phyloP scores from a whole-genome alignment of 2,329 filamentous ascomycete species.

The Torrubiellomyces zombiae region DNA sequence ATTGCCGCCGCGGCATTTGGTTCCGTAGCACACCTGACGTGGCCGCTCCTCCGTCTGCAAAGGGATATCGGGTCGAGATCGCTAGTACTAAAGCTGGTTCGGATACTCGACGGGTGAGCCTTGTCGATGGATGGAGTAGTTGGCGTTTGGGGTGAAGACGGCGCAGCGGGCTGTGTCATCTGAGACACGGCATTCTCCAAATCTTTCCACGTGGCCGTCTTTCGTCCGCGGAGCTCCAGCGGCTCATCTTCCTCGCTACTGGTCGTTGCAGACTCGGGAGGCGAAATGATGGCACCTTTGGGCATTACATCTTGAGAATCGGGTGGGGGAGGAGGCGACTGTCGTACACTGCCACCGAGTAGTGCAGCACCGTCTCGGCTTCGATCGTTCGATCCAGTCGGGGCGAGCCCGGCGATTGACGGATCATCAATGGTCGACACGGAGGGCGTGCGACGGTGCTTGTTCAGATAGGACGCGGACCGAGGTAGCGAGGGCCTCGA shows the following conservation, averaged over 20 bases:
- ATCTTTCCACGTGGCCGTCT: conserved; percentile 41
- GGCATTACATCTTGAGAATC: conserved; percentile 53
- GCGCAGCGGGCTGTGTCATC: conserved; percentile 35
- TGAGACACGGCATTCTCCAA: conserved; percentile 70
- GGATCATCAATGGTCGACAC: conserved; percentile 14
- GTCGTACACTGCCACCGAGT: conserved; percentile 44
- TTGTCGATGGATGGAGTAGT: conserved; percentile 6
- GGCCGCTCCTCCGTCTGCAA: conserved; percentile 25
- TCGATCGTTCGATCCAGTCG: conserved; percentile 9
- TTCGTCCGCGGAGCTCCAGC: conserved; percentile 27
- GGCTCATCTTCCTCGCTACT: conserved; percentile 71
- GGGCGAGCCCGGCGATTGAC: conserved; percentile 14
- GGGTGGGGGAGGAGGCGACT: conserved; percentile 69
- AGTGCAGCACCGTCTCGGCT: conserved; percentile 24
- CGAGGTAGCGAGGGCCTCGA: conserved; percentile 40
- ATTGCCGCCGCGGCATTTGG: conserved; percentile 28
- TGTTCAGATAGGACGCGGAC: conserved; percentile 49
- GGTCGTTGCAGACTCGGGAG: conserved; percentile 67
- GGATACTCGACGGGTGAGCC: conserved; percentile 16
- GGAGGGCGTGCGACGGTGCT: conserved; percentile 43
- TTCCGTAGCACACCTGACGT: conserved; percentile 40
- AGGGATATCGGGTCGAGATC: conserved; percentile 24
- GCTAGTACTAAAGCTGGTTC: conserved; percentile 30
- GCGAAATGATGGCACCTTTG: conserved; percentile 72
- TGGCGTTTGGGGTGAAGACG: conserved; percentile 35